Percentiles rank a stretch among this genome's conserved stretches.
phyloP scores from a whole-genome alignment of 805 yeast species.

The Candida vaughaniae region DNA sequence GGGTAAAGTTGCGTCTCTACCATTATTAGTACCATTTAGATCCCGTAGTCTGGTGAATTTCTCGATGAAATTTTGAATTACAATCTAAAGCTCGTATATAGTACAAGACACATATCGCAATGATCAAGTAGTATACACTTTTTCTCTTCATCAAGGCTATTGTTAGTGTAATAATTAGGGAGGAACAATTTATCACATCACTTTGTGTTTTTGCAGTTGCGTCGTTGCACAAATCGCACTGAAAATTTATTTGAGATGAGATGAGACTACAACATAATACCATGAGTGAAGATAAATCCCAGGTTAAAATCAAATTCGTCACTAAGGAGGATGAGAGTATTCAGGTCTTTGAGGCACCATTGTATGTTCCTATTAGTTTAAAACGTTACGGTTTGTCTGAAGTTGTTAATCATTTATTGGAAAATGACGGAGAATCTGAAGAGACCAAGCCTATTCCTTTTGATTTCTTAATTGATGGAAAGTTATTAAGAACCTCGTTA shows the following conservation, averaged over 20 bases:
- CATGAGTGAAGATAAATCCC: constrained; percentile 38
- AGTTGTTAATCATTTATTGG: constrained; percentile 86
- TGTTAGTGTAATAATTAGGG: no score
- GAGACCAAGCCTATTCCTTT: constrained; percentile 75
- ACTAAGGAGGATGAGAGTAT: constrained; percentile 80
- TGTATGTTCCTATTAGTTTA: constrained; percentile 81
- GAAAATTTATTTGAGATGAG: constrained; percentile 1
- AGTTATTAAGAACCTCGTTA: constrained; percentile 71
- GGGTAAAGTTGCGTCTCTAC: constrained; percentile 21
- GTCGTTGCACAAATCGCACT: no score
- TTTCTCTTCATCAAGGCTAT: no score
- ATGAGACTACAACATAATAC: constrained; percentile 2
- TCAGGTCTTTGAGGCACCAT: constrained; percentile 73
- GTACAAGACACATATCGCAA: no score
- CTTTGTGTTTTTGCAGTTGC: no score
- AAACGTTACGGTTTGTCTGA: constrained; percentile 93
- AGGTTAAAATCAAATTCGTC: constrained; percentile 76
- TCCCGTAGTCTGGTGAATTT: constrained; percentile 15
- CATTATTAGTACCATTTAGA: constrained; percentile 14
- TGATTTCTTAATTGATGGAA: constrained; percentile 88
- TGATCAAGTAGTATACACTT: no score
- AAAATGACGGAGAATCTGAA: constrained; percentile 26
- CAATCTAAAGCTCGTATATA: no score
- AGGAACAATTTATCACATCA: no score
- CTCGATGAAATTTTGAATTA: constrained; percentile 12